Percentiles rank a stretch among this genome's conserved stretches.
Evolutionary conservation across 257 asterid species (phyloP).

Genomic region (Salvia splendens): DNA sequence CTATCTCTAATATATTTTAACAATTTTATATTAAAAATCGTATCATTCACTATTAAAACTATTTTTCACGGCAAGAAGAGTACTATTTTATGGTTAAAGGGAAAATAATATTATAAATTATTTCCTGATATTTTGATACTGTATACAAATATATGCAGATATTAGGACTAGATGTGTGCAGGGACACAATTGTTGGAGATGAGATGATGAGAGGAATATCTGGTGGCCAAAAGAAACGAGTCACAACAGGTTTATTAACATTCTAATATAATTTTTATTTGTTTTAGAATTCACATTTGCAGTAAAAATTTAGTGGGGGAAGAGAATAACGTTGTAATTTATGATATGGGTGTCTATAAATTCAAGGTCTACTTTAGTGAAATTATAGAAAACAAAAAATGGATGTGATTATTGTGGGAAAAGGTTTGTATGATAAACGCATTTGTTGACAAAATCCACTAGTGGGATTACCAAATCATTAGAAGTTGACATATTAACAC

Average conservation of each 20-base stretch:
- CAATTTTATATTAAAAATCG: too few species aligned
- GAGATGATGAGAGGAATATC: conserved; percentile 79
- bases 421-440: neutral
- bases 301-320: neutral
- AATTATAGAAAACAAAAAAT: neutral
- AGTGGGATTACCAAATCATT: conserved; percentile 40
- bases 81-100: too few species aligned
- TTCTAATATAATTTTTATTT: neutral
- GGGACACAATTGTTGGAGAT: conserved; percentile 76
- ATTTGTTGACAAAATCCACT: conserved; percentile 27
- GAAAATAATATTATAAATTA: neutral
- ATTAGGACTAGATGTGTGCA: conserved; percentile 73
- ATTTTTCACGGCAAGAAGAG: too few species aligned
- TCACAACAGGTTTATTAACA: conserved; percentile 58
- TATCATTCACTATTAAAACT: too few species aligned
- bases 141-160: conserved; percentile 47
- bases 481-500: conserved; percentile 11
- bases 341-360: neutral
- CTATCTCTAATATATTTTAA: too few species aligned
- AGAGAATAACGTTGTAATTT: neutral
- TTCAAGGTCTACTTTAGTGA: neutral
- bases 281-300: neutral
- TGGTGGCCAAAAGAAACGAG: conserved; percentile 82
- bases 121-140: neutral
- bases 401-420: neutral